A percentile compares a stretch with the other conserved stretches of the same genome.
Evolutionary conservation across 805 yeast species (phyloP).

Genomic region (Torulaspora delbrueckii): DNA sequence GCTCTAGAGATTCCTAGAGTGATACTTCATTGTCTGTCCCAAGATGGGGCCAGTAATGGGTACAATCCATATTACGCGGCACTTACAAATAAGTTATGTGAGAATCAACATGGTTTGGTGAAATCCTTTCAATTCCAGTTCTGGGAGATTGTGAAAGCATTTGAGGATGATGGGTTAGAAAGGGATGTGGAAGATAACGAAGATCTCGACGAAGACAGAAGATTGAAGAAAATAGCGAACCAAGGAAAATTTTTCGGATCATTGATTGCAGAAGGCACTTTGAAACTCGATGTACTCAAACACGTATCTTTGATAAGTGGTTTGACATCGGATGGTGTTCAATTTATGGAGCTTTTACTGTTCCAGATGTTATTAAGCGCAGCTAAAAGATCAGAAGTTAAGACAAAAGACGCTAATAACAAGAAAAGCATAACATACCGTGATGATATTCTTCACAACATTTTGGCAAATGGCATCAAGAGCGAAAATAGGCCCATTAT

Average conservation of each 20-base stretch:
- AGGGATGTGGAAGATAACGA: constrained; percentile 32
- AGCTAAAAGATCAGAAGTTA: constrained; percentile 57
- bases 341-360: constrained; percentile 70
- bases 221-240: constrained; percentile 58
- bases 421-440: constrained; percentile 27
- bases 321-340: constrained; percentile 50
- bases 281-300: constrained; percentile 69
- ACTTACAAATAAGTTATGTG: constrained; percentile 72
- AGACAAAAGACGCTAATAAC: constrained; percentile 31
- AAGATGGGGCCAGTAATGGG: constrained; percentile 51
- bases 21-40: constrained; percentile 75
- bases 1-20: constrained; percentile 84
- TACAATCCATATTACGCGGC: constrained; percentile 89
- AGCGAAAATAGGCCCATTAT: constrained; percentile 27
- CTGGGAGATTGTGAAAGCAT: constrained; percentile 78
- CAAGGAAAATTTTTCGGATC: constrained; percentile 78
- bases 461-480: constrained; percentile 21
- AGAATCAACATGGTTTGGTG: constrained; percentile 58
- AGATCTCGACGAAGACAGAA: constrained; percentile 47
- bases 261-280: constrained; percentile 64
- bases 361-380: constrained; percentile 61
- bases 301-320: constrained; percentile 69
- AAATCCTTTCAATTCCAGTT: constrained; percentile 83
- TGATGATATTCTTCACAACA: constrained; percentile 28
- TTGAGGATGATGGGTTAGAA: constrained; percentile 51